Evolutionary conservation across 148 eudicot species (phyloP), one percentile per base, ranked within the genome.

Genomic region (Nepenthes gracilis): DNA sequence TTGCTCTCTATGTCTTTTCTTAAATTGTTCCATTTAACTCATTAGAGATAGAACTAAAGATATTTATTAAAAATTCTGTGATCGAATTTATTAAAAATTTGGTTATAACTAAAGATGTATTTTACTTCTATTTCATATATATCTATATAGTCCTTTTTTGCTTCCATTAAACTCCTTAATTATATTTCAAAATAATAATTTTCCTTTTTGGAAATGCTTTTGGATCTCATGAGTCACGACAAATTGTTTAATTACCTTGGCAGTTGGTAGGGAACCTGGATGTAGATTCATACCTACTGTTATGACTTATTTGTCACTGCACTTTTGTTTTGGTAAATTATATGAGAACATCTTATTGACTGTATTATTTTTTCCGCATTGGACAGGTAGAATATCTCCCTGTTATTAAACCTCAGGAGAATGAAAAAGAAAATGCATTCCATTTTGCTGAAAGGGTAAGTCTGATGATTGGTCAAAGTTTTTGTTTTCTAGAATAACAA

Each of bases 361-460:
- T 9, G 34, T 35, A n/a, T 12, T 14, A 14, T 63, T 48, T 61
- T 35, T 32, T 14, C 57, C n/a, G 7, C 43, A 60, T 50, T 64
- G 57, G 47, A 56, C 83, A 90, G 97, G 83, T 90, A 35, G 95
- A 90, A 70, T 90, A 86, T 78, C 97, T 90, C 66, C 97, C 97
- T 52, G 80, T 86, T 54, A 67, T 86, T 38, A 60, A 47, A 43
- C 88, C 97, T 55, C 59, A 62, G 32, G 86, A 80, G 54, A 77
- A 72, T 75, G 87, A 75, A 60, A 89, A 86, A 67, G 86, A 80
- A 72, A 80, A 78, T 66, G 88, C 83, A 15, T 69, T 65, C 43
- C 65, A 57, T 47, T 84, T 86, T 63, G 82, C 91, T 59, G 80
- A 83, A 67, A 85, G 83, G 88, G 96, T 85, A 64, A 72, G 88